Base-by-base conservation (phyloP, 257 asterid genomes). In the Fraxinus pennsylvanica region DNA sequence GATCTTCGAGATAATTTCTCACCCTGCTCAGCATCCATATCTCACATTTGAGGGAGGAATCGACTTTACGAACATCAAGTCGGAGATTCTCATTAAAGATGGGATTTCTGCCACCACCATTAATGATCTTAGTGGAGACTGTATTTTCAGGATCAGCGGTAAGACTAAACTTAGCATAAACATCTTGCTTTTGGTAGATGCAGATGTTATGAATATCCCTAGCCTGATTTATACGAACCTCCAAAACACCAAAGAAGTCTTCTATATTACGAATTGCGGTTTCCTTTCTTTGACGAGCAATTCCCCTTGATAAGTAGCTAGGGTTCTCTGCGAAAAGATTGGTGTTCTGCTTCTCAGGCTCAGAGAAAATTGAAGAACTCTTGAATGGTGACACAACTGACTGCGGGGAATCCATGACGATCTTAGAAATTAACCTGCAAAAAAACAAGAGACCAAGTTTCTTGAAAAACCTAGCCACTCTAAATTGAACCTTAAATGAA, bases 1-100 rank as follows among this genome's bases (percentile, higher is more conserved):
- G 99, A 63, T 96, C 99, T 83, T 96, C 95, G 4, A 93, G 88
- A 81, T 96, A 96, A 80, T 96, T 96, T 85, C 82, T 89, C 78
- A 93, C 99, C 86, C 98, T 88, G 84, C 99, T 95, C 30, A 93
- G 91, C 99, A 95, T 95, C 97, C 97, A 95, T 81, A 95, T 83
- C 89, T 93, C 98, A 72, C 99, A 95, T 80, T 93, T 93, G 17
- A 95, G 91, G 22, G 97, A 91, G 41, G 97, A 86, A 75, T 93
- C 91, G 12, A 86, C 84, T 3, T 86, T 91, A 14, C 88, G 83
- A 65, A 93, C 91, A 25, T 82, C 85, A 12, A 96, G 94, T 3
- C 84, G 74, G 38, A 93, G 87, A 73, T 80, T 89, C 81, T 96
- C 97, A 6, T 93, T 87, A 87, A 96, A 96, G 77, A 96, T 79